phyloP scores from a whole-genome alignment of 345 rosid species.

The Melastoma malabathricum region DNA sequence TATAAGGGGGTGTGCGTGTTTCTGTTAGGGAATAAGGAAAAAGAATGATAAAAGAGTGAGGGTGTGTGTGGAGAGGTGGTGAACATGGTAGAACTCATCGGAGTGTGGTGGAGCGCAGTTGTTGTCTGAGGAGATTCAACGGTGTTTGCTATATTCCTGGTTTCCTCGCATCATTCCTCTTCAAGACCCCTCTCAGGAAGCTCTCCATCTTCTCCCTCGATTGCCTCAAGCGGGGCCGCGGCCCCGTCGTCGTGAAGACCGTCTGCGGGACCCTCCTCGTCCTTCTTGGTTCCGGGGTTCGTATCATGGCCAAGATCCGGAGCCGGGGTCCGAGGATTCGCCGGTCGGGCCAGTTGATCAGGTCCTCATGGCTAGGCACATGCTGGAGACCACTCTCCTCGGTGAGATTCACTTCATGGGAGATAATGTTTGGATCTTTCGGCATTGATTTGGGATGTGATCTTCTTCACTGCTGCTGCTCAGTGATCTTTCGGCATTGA shows the following conservation, averaged over 20 bases:
- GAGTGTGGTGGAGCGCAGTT: no score
- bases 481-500: no score
- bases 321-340: conserved; percentile 49
- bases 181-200: conserved; percentile 77
- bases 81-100: no score
- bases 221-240: conserved; percentile 77
- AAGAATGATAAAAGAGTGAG: no score
- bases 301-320: conserved; percentile 53
- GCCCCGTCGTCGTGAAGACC: conserved; percentile 78
- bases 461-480: no score
- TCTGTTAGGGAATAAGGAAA: no score
- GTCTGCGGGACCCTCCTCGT: conserved; percentile 46
- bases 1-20: no score
- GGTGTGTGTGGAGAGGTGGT: no score
- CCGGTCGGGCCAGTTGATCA: conserved; percentile 59
- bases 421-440: conserved; percentile 1
- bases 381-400: conserved; percentile 85
- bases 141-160: no score
- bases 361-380: conserved; percentile 61
- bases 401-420: conserved; percentile 25
- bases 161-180: no score
- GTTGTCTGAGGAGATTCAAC: no score
- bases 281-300: conserved; percentile 45
- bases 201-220: conserved; percentile 55
- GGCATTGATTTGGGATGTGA: neutral